phyloP scores from a whole-genome alignment of 192 early-diverging fungal genomes.

The Coemansia umbellata region DNA sequence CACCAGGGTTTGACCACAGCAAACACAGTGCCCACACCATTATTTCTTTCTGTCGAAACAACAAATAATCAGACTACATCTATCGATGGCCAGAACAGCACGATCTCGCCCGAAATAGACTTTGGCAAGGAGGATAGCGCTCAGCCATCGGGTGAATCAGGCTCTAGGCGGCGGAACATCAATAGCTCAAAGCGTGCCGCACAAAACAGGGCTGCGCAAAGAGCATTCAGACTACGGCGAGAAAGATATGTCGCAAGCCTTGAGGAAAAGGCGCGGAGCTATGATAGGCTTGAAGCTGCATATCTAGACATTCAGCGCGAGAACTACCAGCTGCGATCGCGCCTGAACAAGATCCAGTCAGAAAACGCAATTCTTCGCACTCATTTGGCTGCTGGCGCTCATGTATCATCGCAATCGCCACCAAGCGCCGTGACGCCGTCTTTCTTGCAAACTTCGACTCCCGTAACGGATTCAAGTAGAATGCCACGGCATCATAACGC shows the following conservation, averaged over 20 bases:
- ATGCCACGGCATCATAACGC: background rate
- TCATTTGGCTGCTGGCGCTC: constrained; percentile 22
- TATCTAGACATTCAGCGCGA: constrained; percentile 42
- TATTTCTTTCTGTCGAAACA: background rate
- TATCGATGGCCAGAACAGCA: constrained; percentile 11
- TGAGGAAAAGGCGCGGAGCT: constrained; percentile 47
- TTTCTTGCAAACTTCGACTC: constrained; percentile 8
- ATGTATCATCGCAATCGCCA: constrained; percentile 15
- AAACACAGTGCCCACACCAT: background rate
- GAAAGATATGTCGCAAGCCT: constrained; percentile 43
- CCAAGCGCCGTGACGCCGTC: constrained; percentile 4
- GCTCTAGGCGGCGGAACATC: constrained; percentile 32
- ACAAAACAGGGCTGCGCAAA: constrained; percentile 48
- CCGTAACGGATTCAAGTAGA: background rate
- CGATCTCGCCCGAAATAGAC: constrained; percentile 20
- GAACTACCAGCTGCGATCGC: constrained; percentile 29
- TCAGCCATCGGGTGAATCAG: constrained; percentile 15
- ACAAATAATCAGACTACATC: constrained; percentile 1
- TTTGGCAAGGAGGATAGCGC: constrained; percentile 20
- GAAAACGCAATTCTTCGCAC: constrained; percentile 28
- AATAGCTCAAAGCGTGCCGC: constrained; percentile 52
- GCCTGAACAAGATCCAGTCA: constrained; percentile 19
- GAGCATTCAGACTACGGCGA: constrained; percentile 46
- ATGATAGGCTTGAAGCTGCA: constrained; percentile 37
- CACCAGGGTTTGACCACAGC: background rate